phyloP scores from a whole-genome alignment of 139 green algal species.

The Tetraselmis striata region DNA sequence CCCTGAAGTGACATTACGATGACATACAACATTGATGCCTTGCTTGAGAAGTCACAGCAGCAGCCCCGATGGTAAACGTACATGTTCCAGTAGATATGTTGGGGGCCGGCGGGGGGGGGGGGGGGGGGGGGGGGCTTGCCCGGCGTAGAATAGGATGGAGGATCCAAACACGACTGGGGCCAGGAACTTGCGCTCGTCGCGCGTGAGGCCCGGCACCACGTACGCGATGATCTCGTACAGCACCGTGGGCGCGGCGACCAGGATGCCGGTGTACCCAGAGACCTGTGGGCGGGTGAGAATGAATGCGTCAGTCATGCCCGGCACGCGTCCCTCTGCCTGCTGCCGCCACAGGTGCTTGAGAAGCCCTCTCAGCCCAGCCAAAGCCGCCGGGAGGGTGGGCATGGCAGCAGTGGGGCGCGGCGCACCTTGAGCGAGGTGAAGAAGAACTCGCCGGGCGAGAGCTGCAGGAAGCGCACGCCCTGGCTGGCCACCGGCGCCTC shows the following conservation, averaged over 20 bases:
- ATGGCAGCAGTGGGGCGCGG: no score
- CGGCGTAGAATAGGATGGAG: slow-evolving; percentile 92
- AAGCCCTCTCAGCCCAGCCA: no score
- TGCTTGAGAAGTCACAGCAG: no score
- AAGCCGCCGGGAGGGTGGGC: no score
- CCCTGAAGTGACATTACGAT: no score
- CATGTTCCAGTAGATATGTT: no score
- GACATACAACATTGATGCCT: no score
- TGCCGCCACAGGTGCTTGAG: no score
- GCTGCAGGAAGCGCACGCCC: slow-evolving; percentile 94
- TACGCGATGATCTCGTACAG: slow-evolving; percentile 97
- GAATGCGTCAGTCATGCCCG: no score
- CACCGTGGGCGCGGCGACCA: slow-evolving; percentile 83
- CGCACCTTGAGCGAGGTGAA: slow-evolving; percentile 98
- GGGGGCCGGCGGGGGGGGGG: neutral
- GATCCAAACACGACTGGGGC: slow-evolving; percentile 91
- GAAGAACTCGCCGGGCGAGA: slow-evolving; percentile 97
- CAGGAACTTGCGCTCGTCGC: slow-evolving; percentile 78
- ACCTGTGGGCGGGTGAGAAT: no score
- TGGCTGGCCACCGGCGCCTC: slow-evolving; percentile 84
- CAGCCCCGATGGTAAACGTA: no score
- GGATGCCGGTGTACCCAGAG: slow-evolving; percentile 87
- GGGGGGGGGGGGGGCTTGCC: slow-evolving; percentile 33
- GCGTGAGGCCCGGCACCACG: slow-evolving; percentile 89
- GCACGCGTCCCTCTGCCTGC: no score